Percentiles rank a stretch among this genome's conserved stretches.
These are phyloP conservation scores for Gossypium australe DNA, from an alignment of 345 rosid species.

Conservation along the genomic window DNA sequence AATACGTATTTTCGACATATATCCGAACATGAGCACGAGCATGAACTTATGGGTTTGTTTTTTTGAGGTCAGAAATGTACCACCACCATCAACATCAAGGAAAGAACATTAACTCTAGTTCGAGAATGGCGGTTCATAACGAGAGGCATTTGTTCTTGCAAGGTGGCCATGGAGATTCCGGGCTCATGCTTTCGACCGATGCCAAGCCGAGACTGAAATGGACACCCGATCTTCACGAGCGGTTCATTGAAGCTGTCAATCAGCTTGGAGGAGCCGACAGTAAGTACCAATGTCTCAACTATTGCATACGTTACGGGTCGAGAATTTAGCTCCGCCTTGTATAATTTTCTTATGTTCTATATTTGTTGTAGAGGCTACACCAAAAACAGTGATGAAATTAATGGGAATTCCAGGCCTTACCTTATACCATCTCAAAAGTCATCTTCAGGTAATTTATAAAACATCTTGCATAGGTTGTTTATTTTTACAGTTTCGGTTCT, in stretches of 20 bases:
- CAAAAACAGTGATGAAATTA: conserved; percentile 86
- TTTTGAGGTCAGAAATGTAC: not conserved
- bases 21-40: no score
- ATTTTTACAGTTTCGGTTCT: no score
- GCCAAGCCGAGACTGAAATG: conserved; percentile 92
- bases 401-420: conserved; percentile 97
- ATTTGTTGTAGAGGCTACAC: conserved; percentile 77
- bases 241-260: conserved; percentile 83
- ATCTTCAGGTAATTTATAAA: conserved; percentile 69
- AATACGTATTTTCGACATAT: no score
- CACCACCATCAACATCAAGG: conserved; percentile 28
- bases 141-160: conserved; percentile 77
- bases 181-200: conserved; percentile 92
- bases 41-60: not conserved
- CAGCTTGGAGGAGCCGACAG: conserved; percentile 97
- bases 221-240: conserved; percentile 89
- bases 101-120: conserved; percentile 59
- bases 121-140: conserved; percentile 57
- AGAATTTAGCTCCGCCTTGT: no score
- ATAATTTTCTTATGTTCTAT: not conserved
- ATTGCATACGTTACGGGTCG: not conserved
- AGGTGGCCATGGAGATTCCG: conserved; percentile 78
- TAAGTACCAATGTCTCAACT: conserved; percentile 26
- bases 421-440: conserved; percentile 90
- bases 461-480: not conserved